Conservation (phyloP, 495 filamentous ascomycete genomes). For the Apodospora peruviana region DNA sequence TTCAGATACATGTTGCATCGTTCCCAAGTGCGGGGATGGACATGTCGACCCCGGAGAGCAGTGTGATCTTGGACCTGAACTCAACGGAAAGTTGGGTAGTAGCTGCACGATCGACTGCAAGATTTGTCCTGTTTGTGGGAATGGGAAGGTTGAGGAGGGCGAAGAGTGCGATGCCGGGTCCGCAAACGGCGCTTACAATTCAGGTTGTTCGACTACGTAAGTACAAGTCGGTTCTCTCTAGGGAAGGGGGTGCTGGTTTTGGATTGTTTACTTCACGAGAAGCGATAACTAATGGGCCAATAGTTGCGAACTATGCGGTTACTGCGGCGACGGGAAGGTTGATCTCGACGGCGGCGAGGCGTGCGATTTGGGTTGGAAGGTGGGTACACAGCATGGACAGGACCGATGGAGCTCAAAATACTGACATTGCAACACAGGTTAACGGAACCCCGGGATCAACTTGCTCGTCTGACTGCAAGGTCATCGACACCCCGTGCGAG, state of each 20-base stretch:
- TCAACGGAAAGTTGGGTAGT: constrained; percentile 7
- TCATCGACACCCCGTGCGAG: constrained; percentile 2
- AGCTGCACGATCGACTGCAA: constrained; percentile 12
- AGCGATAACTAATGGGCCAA: constrained; percentile 13
- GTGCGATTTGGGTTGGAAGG: constrained; percentile 16
- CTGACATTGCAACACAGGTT: too few species aligned
- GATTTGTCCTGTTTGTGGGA: constrained; percentile 10
- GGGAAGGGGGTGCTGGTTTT: too few species aligned
- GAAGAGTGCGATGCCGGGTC: constrained; percentile 9
- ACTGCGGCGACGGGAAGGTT: constrained; percentile 17
- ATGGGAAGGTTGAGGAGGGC: constrained; percentile 10
- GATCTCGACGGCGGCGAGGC: constrained; percentile 7
- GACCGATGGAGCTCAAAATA: too few species aligned
- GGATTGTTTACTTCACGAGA: too few species aligned
- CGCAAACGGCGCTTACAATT: not conserved
- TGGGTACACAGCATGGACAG: too few species aligned
- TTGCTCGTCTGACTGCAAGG: constrained; percentile 14
- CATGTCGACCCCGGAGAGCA: constrained; percentile 4
- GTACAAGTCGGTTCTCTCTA: too few species aligned
- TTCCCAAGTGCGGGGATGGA: not conserved
- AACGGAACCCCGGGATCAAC: constrained; percentile 12
- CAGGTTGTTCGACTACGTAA: not conserved
- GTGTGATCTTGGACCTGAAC: constrained; percentile 7
- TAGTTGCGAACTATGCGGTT: constrained; percentile 16
- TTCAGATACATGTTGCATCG: not conserved